These are phyloP conservation scores for Cardiospermum halicacabum DNA, from an alignment of 345 rosid genomes.

Conservation along the genomic window DNA sequence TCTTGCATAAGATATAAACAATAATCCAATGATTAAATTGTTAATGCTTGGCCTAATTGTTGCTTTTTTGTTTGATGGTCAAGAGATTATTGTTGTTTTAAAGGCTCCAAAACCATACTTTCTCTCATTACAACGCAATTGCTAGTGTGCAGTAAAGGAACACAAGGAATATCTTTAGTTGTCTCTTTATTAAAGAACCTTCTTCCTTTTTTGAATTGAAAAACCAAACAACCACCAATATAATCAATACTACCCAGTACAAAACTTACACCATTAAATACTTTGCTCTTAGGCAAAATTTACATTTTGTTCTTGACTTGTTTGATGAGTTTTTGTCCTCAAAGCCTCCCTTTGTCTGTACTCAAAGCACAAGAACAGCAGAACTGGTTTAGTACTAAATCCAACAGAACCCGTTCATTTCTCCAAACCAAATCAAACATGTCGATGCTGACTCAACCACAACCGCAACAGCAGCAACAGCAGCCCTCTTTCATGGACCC, in stretches of 20 bases:
- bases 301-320: slow-evolving; percentile 29
- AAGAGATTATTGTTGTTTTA: slow-evolving; percentile 5
- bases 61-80: neutral
- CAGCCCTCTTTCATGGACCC: slow-evolving; percentile 58
- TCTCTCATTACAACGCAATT: slow-evolving; percentile 40
- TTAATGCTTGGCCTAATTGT: neutral
- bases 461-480: too few species aligned
- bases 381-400: slow-evolving; percentile 6
- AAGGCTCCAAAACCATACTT: slow-evolving; percentile 37
- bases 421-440: neutral
- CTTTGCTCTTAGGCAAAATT: slow-evolving; percentile 22
- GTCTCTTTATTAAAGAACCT: slow-evolving; percentile 28
- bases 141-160: slow-evolving; percentile 21
- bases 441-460: slow-evolving; percentile 24
- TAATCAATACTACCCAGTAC: neutral
- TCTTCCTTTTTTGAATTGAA: slow-evolving; percentile 17
- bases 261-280: slow-evolving; percentile 3
- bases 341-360: slow-evolving; percentile 31
- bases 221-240: neutral
- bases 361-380: slow-evolving; percentile 38
- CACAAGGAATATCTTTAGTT: slow-evolving; percentile 27
- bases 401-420: slow-evolving; percentile 6
- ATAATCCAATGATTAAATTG: slow-evolving; percentile 1
- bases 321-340: slow-evolving; percentile 21
- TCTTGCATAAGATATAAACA: neutral